Base-by-base conservation (phyloP, 2,329 filamentous ascomycete genomes). In the Exophiala sideris region DNA sequence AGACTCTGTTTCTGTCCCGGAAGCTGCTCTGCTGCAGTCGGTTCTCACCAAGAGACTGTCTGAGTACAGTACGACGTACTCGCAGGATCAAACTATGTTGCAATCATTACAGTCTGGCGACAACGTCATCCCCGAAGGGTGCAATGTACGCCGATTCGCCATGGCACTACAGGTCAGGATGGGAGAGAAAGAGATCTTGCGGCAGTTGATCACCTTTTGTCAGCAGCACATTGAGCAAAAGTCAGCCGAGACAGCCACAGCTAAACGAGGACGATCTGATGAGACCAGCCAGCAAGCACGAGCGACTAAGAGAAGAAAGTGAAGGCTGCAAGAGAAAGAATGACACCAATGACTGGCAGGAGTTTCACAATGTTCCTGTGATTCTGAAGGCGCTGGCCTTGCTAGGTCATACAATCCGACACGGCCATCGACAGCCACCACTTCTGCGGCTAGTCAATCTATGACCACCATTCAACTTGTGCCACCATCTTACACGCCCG, bases 131-230 rank as follows among this genome's bases (percentile, higher is more conserved):
- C 50, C 62, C 54, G 10, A 56, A 60, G 65, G 67, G 53, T 62
- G 68, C 67, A 58, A 64, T 57, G 21, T 40, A 66, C 65, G 65
- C 20, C 71, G 73, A 32, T 64, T 68, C 11, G 73, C 71, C 40
- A 87, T 88, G 83, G 88, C 88, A 0, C 65, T 84, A 18, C 73
- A 80, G 47, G 86, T 91, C 34, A 80, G 88, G 55, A 70, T 85
- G 2, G 88, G 88, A 11, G 88, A 92, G 70, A 90, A 90, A 68
- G 77, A 78, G 61, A 74, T 91, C 5, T 66, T 91, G 20, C 70
- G 76, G 51, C 77, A 83, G 64, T 75, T 83, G 1, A 74, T 79
- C 54, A 61, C 57, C 45, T 70, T 68, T 59, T 66, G 76, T 33
- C 61, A 66, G 47, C 54, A 63, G 6, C 59, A 65, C 47, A 56